phyloP scores from a whole-genome alignment of 768 basidiomycete genomes.

The Tylopilus plumbeoviolaceoides region DNA sequence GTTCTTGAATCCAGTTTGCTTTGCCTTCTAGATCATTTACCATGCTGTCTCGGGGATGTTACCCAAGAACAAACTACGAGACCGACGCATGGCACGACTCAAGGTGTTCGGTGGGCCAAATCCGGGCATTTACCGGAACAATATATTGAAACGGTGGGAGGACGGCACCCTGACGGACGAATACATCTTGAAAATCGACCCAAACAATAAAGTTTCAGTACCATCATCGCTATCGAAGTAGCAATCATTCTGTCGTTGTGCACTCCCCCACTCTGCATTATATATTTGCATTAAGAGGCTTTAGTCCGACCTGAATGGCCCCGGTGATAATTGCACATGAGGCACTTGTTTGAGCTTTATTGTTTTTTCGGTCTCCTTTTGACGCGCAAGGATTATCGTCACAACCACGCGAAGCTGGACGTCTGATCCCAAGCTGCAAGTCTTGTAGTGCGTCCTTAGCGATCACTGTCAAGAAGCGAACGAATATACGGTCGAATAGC shows the following conservation, averaged over 20 bases:
- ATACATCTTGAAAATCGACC: constrained; percentile 26
- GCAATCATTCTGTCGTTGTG: background rate
- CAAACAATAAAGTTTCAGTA: constrained; percentile 15
- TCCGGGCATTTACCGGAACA: constrained; percentile 71
- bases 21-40: constrained; percentile 71
- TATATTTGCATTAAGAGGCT: constrained; percentile 2
- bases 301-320: too few species aligned
- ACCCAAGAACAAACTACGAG: constrained; percentile 94
- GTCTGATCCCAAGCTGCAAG: too few species aligned
- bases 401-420: too few species aligned
- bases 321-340: too few species aligned
- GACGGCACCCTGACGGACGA: constrained; percentile 63
- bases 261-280: background rate
- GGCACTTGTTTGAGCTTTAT: too few species aligned
- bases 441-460: too few species aligned
- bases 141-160: constrained; percentile 81
- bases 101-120: constrained; percentile 82
- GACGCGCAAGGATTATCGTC: too few species aligned
- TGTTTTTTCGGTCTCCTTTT: too few species aligned
- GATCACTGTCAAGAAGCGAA: too few species aligned
- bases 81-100: constrained; percentile 80
- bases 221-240: constrained; percentile 9
- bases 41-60: constrained; percentile 98
- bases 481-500: too few species aligned
- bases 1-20: background rate